A percentile compares a stretch with the other conserved stretches of the same genome.
phyloP scores from a whole-genome alignment of 768 basidiomycete species.

The Hydnomerulius pinastri region DNA sequence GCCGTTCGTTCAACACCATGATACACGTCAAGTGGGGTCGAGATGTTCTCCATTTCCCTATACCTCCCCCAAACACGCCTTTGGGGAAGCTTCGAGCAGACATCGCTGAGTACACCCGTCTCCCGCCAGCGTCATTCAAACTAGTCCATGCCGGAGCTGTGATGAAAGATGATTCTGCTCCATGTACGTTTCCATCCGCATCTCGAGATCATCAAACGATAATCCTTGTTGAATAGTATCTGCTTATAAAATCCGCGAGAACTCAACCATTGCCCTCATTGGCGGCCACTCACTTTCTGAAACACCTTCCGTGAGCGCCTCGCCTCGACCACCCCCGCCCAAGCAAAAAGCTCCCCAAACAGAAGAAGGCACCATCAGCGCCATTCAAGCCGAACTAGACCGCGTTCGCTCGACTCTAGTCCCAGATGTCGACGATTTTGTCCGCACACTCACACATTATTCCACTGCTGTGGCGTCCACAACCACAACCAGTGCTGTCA shows the following conservation, averaged over 20 bases:
- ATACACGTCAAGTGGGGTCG: conserved; percentile 52
- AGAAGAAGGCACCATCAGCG: conserved; percentile 36
- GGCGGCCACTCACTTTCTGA: conserved; percentile 42
- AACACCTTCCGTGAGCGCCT: conserved; percentile 18
- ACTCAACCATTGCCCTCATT: conserved; percentile 72
- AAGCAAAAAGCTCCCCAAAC: conserved; percentile 37
- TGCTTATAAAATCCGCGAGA: conserved; percentile 68
- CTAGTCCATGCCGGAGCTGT: conserved; percentile 89
- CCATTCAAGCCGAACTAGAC: conserved; percentile 43
- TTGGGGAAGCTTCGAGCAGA: conserved; percentile 58
- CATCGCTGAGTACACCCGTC: conserved; percentile 74
- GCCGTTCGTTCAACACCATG: conserved; percentile 30
- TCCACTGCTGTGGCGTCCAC: conserved; percentile 1
- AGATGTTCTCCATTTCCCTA: conserved; percentile 50
- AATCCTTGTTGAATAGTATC: conserved; percentile 50
- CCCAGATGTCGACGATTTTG: conserved; percentile 60
- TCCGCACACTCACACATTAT: conserved; percentile 32
- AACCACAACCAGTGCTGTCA: conserved; percentile 14
- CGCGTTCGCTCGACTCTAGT: conserved; percentile 54
- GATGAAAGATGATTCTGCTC: conserved; percentile 78
- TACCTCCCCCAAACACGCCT: conserved; percentile 59
- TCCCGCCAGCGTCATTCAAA: conserved; percentile 73
- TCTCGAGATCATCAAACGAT: not conserved
- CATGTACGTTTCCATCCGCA: conserved; percentile 44
- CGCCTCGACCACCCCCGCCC: conserved; percentile 22